Base-by-base conservation (phyloP, 1,139 yeast species). In the Pichia cactophila region DNA sequence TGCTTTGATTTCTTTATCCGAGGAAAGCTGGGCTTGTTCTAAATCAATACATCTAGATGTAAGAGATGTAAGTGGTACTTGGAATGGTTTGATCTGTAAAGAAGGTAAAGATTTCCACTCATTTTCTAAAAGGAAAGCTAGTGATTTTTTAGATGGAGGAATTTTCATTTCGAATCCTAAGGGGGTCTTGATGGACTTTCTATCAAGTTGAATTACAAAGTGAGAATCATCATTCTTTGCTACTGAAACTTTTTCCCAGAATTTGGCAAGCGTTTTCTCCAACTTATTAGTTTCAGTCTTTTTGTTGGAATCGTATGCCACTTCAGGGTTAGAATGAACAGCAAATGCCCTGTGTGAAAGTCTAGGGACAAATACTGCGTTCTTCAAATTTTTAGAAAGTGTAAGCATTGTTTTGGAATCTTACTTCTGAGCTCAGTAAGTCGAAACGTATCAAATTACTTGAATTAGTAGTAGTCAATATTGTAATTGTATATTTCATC, bases 1-100 rank as follows among this genome's bases (percentile, higher is more conserved):
- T 33, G 81, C 76, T 23, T 73, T 66, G 51, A 75, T 65, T 48
- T 81, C 84, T 5, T 70, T 65, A 51, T 75, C 73, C 2, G 66
- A 63, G 4, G 57, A 65, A 26, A 65, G 68, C 23, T 68, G 64
- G 1, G 72, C 65, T 14, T 66, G 56, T 33, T 65, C 63, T 58
- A 85, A 68, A 65, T 92, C 98, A 48, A 92, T 80, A 12, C 95
- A 87, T 55, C 98, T 75, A 0, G 97, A 81, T 1, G 86, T 84
- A 47, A 92, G 67, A 0, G 96, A 87, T 0, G 98, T 92, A 52
- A 92, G 69, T 2, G 97, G 97, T 46, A 92, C 73, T 26, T 87
- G 72, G 62, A 85, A 86, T 33, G 92, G 84, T 63, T 86, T 86
- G 59, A 90, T 78, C 55, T 84, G 79, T 55, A 84, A 73, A 50